Evolutionary conservation across 352 stramenopile genomes (phyloP), one percentile per base, ranked within the genome.

Genomic region (Phytophthora kernoviae): DNA sequence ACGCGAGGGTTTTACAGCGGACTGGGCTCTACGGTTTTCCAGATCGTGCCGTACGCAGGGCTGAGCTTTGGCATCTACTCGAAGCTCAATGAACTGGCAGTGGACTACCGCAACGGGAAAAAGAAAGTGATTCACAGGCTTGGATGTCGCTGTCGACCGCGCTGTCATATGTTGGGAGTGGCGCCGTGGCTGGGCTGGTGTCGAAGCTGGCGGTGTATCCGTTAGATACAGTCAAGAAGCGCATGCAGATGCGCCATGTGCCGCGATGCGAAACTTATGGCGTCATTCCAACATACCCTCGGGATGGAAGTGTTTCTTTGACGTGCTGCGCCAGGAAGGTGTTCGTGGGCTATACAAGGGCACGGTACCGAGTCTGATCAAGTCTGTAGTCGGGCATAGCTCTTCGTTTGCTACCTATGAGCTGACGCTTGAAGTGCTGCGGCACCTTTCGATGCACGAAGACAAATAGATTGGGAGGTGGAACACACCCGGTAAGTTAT

Each of bases 11-110:
- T 99, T 50, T 99, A 96, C 73, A 93, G 91, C 46, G 96, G 96
- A 4, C 61, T 91, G 24, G 68, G 74, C 20, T 84, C 95, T 10
- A 90, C 91, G 30, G 59, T 98, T 2, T 81, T 96, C 49, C 90
- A 97, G 67, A 98, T 99, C 63, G 82, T 94, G 17, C 96, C 96
- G 12, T 98, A 98, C 74, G 98, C 98, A 90, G 96, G 96, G 0
- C 65, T 98, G 10, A 98, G 94, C 64, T 99, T 99, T 80, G 77
- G 87, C 18, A 89, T 98, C 48, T 98, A 98, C 70, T 70, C 78
- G 36, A 75, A 65, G 15, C 62, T 97, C 18, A 86, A 87, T 54
- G 54, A 66, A 2, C 17, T 74, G 6, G 53, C 64, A 4, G 65
- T 58, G 8, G 60, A 62, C 50, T 56, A 75, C 37, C 48, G 60